phyloP scores from a whole-genome alignment of 805 yeast genomes.

The Schwanniomyces pseudopolymorphus region DNA sequence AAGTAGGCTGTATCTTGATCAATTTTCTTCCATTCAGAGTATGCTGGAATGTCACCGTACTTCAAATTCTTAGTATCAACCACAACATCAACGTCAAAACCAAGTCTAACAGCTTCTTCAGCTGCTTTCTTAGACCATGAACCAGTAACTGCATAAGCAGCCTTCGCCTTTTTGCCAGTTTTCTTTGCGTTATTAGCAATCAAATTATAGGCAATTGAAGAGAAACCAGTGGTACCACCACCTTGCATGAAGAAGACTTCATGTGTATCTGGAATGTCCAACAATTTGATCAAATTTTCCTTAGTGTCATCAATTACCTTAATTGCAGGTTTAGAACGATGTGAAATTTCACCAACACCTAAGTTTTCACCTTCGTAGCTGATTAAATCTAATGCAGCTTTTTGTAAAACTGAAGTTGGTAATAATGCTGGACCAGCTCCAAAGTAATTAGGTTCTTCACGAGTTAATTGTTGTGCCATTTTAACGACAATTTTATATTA shows the following conservation, averaged over 20 bases:
- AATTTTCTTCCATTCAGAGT: constrained; percentile 61
- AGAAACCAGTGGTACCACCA: constrained; percentile 96
- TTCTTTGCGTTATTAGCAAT: constrained; percentile 70
- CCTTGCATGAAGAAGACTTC: constrained; percentile 96
- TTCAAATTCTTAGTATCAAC: constrained; percentile 62
- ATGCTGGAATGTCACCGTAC: constrained; percentile 65
- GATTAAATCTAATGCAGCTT: constrained; percentile 82
- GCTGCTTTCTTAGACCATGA: constrained; percentile 88
- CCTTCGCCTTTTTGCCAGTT: constrained; percentile 73
- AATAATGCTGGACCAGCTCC: constrained; percentile 99
- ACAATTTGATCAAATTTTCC: constrained; percentile 58
- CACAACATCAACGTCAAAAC: constrained; percentile 68
- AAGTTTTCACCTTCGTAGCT: constrained; percentile 69
- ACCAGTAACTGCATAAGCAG: constrained; percentile 89
- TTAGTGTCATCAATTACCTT: constrained; percentile 77
- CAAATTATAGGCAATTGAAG: constrained; percentile 81
- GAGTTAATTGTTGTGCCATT: constrained; percentile 33
- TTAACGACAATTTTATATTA: neutral
- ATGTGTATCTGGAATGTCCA: constrained; percentile 84
- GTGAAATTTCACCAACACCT: constrained; percentile 96
- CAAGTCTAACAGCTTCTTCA: constrained; percentile 85
- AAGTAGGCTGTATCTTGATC: constrained; percentile 71
- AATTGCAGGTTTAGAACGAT: constrained; percentile 83
- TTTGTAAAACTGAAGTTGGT: constrained; percentile 79
- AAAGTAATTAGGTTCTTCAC: constrained; percentile 78